phyloP scores from a whole-genome alignment of 208 protist species.

The Leishmania martiniquensis region DNA sequence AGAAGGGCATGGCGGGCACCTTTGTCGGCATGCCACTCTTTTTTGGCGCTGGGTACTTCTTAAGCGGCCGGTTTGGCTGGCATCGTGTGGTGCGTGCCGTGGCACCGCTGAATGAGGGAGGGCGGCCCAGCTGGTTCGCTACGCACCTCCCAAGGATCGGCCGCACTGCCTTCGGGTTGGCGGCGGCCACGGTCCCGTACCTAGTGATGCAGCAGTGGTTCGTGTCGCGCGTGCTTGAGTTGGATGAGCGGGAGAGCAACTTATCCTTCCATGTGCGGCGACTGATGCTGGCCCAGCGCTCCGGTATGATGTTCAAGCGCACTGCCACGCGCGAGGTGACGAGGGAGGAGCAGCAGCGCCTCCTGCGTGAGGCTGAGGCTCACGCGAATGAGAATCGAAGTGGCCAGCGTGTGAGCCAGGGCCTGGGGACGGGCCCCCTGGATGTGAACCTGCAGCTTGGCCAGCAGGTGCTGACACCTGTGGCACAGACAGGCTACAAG shows the following conservation, averaged over 20 bases:
- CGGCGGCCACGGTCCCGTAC: constrained; percentile 70
- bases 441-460: constrained; percentile 81
- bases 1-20: constrained; percentile 68
- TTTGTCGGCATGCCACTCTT: constrained; percentile 67
- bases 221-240: constrained; percentile 61
- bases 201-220: constrained; percentile 85
- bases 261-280: constrained; percentile 77
- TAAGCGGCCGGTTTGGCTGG: constrained; percentile 67
- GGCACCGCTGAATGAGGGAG: constrained; percentile 28
- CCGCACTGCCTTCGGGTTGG: constrained; percentile 55
- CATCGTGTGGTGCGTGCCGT: constrained; percentile 63
- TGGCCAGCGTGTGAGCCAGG: constrained; percentile 53
- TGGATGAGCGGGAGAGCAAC: constrained; percentile 71
- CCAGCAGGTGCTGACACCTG: constrained; percentile 72
- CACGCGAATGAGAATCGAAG: constrained; percentile 75
- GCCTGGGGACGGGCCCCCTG: constrained; percentile 46
- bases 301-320: constrained; percentile 85
- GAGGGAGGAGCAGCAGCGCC: constrained; percentile 76
- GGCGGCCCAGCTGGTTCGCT: constrained; percentile 23
- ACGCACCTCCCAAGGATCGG: constrained; percentile 54
- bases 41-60: constrained; percentile 58
- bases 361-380: constrained; percentile 62
- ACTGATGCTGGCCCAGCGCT: constrained; percentile 80
- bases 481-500: constrained; percentile 84
- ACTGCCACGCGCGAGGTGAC: constrained; percentile 88